These are phyloP conservation scores for Penicillium psychrosexuale DNA, from an alignment of 2,329 filamentous ascomycete species.

Conservation along the genomic window DNA sequence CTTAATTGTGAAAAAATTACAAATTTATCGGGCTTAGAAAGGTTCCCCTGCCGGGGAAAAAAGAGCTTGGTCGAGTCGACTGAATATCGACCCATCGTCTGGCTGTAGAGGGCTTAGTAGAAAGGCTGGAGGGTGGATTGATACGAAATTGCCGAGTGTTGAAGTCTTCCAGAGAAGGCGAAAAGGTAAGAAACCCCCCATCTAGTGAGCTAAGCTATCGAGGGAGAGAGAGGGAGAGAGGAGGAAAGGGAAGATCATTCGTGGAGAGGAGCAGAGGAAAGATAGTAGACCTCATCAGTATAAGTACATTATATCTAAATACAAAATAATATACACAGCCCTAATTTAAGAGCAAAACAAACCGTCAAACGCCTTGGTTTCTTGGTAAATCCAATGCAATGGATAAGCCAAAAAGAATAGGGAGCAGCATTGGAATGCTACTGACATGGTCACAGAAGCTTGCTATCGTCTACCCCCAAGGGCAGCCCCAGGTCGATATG, in stretches of 20 bases:
- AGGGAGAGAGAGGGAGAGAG: not conserved
- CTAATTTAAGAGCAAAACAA: not conserved
- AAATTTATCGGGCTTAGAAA: no score
- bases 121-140: no score
- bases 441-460: constrained; percentile 18
- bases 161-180: no score
- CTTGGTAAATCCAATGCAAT: not conserved
- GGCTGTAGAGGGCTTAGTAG: no score
- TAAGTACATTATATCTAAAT: not conserved
- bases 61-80: no score
- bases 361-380: constrained; percentile 1
- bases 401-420: not conserved
- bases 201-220: no score
- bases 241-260: not conserved
- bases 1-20: no score
- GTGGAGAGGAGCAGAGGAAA: not conserved
- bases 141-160: no score
- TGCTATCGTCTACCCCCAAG: constrained; percentile 26
- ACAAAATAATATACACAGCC: constrained; percentile 7
- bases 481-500: constrained; percentile 33
- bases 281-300: not conserved
- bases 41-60: no score
- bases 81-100: no score
- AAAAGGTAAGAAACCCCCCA: no score
- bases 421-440: no score